These are phyloP conservation scores for Athelia psychrophila DNA, from an alignment of 1,284 basidiomycete species.

Conservation along the genomic window DNA sequence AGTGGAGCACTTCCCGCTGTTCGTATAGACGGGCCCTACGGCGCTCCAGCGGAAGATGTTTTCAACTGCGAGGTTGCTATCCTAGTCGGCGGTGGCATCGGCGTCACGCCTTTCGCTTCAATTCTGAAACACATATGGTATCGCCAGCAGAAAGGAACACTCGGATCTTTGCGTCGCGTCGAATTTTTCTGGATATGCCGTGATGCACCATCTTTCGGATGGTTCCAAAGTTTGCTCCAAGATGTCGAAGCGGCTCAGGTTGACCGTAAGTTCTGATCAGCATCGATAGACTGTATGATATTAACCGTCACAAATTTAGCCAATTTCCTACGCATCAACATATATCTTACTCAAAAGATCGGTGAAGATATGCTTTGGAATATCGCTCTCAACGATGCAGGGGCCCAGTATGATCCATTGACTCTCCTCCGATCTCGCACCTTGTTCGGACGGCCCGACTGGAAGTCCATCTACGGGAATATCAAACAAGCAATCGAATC, in stretches of 20 bases:
- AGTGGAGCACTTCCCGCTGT: slow-evolving; percentile 62
- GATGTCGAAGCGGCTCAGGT: slow-evolving; percentile 83
- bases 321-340: slow-evolving; percentile 86
- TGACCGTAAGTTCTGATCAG: slow-evolving; percentile 58
- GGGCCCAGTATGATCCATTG: slow-evolving; percentile 78
- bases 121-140: slow-evolving; percentile 95
- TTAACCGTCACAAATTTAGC: slow-evolving; percentile 75
- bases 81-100: slow-evolving; percentile 89
- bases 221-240: slow-evolving; percentile 86
- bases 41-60: slow-evolving; percentile 88
- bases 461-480: slow-evolving; percentile 72
- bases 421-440: slow-evolving; percentile 83
- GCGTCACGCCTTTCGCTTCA: slow-evolving; percentile 87
- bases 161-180: slow-evolving; percentile 78
- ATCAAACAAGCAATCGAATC: slow-evolving; percentile 74
- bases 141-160: slow-evolving; percentile 70
- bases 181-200: slow-evolving; percentile 93
- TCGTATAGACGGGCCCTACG: slow-evolving; percentile 84
- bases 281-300: neutral
- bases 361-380: slow-evolving; percentile 86
- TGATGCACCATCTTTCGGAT: slow-evolving; percentile 85
- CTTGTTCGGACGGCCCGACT: slow-evolving; percentile 87
- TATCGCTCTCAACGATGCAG: slow-evolving; percentile 84
- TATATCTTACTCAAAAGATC: slow-evolving; percentile 88
- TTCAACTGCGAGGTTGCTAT: slow-evolving; percentile 84